Evolutionary conservation across 805 yeast species (phyloP).

Genomic region (Grigorovia jiainica): DNA sequence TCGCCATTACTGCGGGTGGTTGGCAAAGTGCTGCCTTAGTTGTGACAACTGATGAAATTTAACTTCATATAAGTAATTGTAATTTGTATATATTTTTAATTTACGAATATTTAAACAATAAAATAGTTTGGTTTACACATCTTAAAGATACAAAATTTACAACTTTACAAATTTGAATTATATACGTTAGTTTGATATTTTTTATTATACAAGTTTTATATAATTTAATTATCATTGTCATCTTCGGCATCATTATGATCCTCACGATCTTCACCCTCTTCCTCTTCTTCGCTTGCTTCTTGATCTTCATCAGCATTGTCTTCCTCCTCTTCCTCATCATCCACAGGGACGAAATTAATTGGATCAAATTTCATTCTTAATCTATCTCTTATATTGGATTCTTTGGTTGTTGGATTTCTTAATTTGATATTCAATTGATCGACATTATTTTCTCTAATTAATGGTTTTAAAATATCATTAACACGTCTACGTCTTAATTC

Average conservation of each 20-base stretch:
- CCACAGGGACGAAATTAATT: constrained; percentile 42
- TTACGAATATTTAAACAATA: neutral
- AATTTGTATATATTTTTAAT: neutral
- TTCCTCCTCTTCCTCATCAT: constrained; percentile 20
- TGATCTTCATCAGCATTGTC: neutral
- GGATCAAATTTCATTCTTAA: constrained; percentile 59
- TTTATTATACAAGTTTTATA: neutral
- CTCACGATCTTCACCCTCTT: constrained; percentile 1
- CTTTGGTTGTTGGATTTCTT: constrained; percentile 56
- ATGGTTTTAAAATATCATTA: constrained; percentile 30
- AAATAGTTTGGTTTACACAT: neutral
- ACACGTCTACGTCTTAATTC: constrained; percentile 82
- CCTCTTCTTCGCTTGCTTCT: constrained; percentile 1
- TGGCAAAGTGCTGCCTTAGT: constrained; percentile 72
- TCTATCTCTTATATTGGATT: constrained; percentile 47
- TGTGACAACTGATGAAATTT: constrained; percentile 4
- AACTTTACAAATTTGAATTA: neutral
- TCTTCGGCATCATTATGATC: constrained; percentile 3
- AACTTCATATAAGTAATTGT: constrained; percentile 8
- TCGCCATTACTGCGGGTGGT: constrained; percentile 64
- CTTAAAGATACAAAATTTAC: too few relatives aligned
- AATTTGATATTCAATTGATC: constrained; percentile 46
- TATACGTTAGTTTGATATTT: neutral
- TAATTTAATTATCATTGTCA: constrained; percentile 1
- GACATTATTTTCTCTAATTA: constrained; percentile 44